Evolutionary conservation across 1,139 yeast genomes (phyloP), one percentile per base, ranked within the genome.

Genomic region (Pneumocystis jirovecii): DNA sequence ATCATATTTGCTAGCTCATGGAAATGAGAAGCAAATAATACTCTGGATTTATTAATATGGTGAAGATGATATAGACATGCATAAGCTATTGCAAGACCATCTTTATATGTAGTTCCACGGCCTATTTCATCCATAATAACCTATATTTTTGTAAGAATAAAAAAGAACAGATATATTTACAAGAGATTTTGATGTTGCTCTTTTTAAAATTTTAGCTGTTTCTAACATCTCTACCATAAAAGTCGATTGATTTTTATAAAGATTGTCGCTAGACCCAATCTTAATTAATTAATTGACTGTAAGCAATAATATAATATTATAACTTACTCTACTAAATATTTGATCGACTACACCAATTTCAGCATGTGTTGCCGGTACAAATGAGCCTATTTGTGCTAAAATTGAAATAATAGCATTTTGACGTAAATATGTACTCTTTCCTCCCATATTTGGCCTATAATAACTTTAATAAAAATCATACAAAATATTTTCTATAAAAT

Each of bases 221-320:
- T 93, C 98, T n/a, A 89, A 82, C 97, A 93, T 91, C 71, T 93
- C 97, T 19, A 91, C 96, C 97, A 93, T 90, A 72, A 93, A 93
- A 0, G 98, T 91, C 69, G 96, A 88, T 75, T 90, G 81, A 70
- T 91, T 95, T 67, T 89, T 84, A 72, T 81, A 89, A 50, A 93
- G 77, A 72, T 91, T 96, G 75, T 93, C 98, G 0, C 95, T 89
- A 0, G 97, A 90, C 0, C 97, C 97, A 37, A 87, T 85, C 68
- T 40, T 37, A 44, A 50, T 21, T 17, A 63, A 29, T 57, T 64
- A 61, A 63, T 61, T 21, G 15, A 15, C 8, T 10, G n/a, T 21
- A 62, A 35, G 17, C 25, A n/a, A 25, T 39, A 40, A 39, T 61
- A 34, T 5, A 34, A 5, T 7, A 59, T 35, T 62, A 21, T 39